A percentile compares a stretch with the other conserved stretches of the same genome.
Evolutionary conservation across 208 protist species (phyloP).

Genomic region (Crithidia sp.): DNA sequence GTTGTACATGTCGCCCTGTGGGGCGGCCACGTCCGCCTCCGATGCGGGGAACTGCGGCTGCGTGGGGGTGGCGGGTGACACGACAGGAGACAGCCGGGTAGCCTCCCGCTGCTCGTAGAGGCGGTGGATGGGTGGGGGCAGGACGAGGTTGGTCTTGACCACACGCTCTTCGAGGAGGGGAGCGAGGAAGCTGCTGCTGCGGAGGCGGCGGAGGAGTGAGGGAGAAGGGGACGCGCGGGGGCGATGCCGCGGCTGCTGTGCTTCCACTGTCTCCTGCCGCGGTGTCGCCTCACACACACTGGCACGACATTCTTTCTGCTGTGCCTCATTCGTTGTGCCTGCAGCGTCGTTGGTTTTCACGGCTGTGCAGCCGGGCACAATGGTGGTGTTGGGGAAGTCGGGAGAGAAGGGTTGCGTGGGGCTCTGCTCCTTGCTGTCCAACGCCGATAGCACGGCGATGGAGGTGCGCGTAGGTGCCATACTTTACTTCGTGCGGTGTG

Average conservation of each 20-base stretch:
- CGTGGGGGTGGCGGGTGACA: background rate
- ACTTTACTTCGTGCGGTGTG: background rate
- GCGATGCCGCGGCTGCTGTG: background rate
- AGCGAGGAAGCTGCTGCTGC: conserved; percentile 17
- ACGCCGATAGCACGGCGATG: background rate
- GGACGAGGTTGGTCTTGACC: conserved; percentile 8
- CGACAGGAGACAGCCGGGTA: background rate
- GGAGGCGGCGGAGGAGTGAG: conserved; percentile 14
- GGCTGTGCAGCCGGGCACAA: background rate
- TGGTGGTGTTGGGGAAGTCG: background rate
- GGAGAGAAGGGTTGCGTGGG: background rate
- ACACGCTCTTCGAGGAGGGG: conserved; percentile 19
- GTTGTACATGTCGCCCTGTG: conserved; percentile 20
- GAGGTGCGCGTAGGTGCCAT: background rate
- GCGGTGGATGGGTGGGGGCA: conserved; percentile 25
- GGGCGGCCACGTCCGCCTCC: background rate
- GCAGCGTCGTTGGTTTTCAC: background rate
- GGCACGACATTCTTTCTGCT: background rate
- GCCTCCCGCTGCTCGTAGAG: conserved; percentile 9
- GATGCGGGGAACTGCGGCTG: background rate
- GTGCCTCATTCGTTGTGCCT: background rate
- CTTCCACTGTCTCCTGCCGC: background rate
- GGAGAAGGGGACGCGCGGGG: background rate
- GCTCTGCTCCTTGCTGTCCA: conserved; percentile 6
- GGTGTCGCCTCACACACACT: too few species aligned